Evolutionary conservation across 148 eudicot species (phyloP), one percentile per base, ranked within the genome.

Genomic region (Heliosperma pusillum): DNA sequence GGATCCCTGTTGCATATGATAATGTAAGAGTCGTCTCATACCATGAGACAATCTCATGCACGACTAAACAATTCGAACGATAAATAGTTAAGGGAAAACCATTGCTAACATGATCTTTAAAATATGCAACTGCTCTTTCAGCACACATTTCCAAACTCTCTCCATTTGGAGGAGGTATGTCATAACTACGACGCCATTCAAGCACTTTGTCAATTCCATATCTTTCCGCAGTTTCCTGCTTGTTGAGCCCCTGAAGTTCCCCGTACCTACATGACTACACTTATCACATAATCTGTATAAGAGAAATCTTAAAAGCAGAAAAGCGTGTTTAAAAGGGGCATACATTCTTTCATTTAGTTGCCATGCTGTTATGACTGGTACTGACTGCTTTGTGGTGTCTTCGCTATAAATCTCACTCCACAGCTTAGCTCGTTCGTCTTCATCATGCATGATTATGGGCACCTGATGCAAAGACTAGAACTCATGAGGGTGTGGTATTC

Each of bases 111-210:
- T 89, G 81, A 76, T 92, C 96, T 82, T 65, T 82, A 65, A 95
- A 95, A 81, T 92, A 95, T 19, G 98, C 97, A 82, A 92, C 98
- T 52, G 97, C 98, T 85, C 98, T 92, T 82, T 92, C 84, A 74
- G 97, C 96, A 81, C 98, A 95, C 97, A 93, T 89, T 85, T 89
- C 93, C 80, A 93, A 82, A 77, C 98, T 95, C 87, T 95, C 99
- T 30, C 99, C 99, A 69, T 90, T 88, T n/a, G 99, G 97, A 52
- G 99, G 99, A 82, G 97, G 97, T 74, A 83, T 89, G 78, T 95
- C 99, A 81, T 92, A 95, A 83, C 99, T 95, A 75, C 97, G 96
- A 11, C 97, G 90, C 99, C 99, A 95, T 78, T 84, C 94, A 58
- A 92, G 99, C 50, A 95, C 99, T 82, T 95, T 83, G 57, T 95